Conservation (phyloP, 1,284 basidiomycete species). For the Tilletia walkeri region DNA sequence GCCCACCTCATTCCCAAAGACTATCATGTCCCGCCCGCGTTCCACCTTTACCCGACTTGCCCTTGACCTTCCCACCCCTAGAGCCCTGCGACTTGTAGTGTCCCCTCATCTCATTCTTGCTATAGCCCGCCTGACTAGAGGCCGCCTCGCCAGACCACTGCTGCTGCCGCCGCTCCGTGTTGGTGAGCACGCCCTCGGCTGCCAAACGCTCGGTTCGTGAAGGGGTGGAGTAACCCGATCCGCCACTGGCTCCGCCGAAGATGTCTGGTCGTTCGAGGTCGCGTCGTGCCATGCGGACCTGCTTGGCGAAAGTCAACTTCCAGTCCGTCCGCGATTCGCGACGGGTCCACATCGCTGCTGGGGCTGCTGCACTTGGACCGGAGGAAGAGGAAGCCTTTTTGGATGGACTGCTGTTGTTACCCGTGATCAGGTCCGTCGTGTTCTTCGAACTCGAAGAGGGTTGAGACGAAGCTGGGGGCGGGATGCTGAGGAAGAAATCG, state of each 20-base stretch:
- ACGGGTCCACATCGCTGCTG: slow-evolving; percentile 43
- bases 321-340: slow-evolving; percentile 49
- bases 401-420: neutral
- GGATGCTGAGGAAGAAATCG: slow-evolving; percentile 1
- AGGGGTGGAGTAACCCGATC: slow-evolving; percentile 32
- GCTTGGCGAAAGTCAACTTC: slow-evolving; percentile 37
- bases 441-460: neutral
- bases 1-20: slow-evolving; percentile 36
- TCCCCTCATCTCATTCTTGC: slow-evolving; percentile 44
- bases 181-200: slow-evolving; percentile 38
- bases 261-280: slow-evolving; percentile 29
- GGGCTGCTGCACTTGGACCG: too few relatives aligned
- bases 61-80: slow-evolving; percentile 48
- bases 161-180: slow-evolving; percentile 35
- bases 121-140: slow-evolving; percentile 21
- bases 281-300: slow-evolving; percentile 30
- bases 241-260: neutral
- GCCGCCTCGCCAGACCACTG: slow-evolving; percentile 38
- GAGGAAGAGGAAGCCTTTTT: slow-evolving; percentile 13
- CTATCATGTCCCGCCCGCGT: slow-evolving; percentile 44
- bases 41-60: slow-evolving; percentile 45
- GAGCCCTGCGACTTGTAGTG: slow-evolving; percentile 42
- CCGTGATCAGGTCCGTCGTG: neutral
- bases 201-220: slow-evolving; percentile 38
- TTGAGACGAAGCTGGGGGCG: slow-evolving; percentile 13